Evolutionary conservation across 208 protist genomes (phyloP), one percentile per base, ranked within the genome.

Genomic region (Plasmodiophora brassicae): DNA sequence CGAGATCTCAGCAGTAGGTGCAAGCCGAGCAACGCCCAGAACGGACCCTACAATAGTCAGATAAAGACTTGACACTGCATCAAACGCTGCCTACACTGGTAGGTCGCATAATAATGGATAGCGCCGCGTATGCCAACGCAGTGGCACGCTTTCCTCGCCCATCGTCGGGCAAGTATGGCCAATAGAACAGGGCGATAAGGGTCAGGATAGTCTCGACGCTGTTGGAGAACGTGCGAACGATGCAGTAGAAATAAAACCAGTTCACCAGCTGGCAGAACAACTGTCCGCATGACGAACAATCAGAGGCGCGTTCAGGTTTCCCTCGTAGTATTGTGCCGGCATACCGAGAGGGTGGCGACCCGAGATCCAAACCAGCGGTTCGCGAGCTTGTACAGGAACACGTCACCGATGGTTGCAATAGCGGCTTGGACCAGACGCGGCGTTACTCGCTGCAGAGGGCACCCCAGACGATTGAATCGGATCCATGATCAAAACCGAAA

Each of bases 181-280:
- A 89, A 14, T 65, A 46, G n/a, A 22, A 46, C 28, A 90, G 35
- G 39, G 85, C 71, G 1, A 72, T 28, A 1, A 46, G 32, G 0
- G 57, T 90, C 20, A 88, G 5, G 1, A 8, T 14, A 0, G 89
- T 46, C 46, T 91, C 89, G 0, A 91, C 8, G 0, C 54, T 57
- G 32, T 91, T 91, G 38, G 46, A 45, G 39, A 91, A 83, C n/a
- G 89, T 50, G 22, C 89, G 89, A 38, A 39, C 8, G 50, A 91
- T 86, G 71, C 38, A 41, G 71, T 60, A 89, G 5, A 90, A 90
- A 72, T 87, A 78, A 50, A 86, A 90, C 41, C 87, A 90, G 0
- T 32, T 45, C 39, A 25, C 10, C 41, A 91, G 5, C 50, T 87
- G 71, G 87, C 87, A 90, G 38, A 91, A 83, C 0, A 90, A 84